Evolutionary conservation across 2,329 filamentous ascomycete species (phyloP).

Genomic region (Aspergillus clavatus): DNA sequence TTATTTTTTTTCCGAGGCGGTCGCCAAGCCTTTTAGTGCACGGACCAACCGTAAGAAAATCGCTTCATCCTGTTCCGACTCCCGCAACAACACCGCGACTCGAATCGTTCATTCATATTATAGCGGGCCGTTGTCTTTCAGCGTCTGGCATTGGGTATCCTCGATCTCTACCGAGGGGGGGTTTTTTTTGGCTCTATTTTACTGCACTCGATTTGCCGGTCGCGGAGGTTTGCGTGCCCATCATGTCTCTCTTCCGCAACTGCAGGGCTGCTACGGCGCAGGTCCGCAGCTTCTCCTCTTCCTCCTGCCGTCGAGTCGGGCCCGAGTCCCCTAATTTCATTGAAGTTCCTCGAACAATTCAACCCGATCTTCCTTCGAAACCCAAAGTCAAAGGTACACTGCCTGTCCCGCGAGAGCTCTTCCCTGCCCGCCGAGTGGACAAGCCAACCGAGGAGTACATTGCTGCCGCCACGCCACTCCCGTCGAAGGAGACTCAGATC

Average conservation of each 20-base stretch:
- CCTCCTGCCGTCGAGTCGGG: slow-evolving; percentile 33
- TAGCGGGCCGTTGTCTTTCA: slow-evolving; percentile 5
- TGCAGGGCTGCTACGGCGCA: slow-evolving; percentile 35
- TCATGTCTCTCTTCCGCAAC: slow-evolving; percentile 36
- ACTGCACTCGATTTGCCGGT: not conserved
- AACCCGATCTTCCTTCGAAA: slow-evolving; percentile 55
- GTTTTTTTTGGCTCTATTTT: no score
- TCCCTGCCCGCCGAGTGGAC: slow-evolving; percentile 55
- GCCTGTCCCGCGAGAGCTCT: slow-evolving; percentile 77
- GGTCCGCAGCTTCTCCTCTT: slow-evolving; percentile 37
- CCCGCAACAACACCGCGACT: slow-evolving; percentile 18
- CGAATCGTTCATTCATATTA: slow-evolving; percentile 16
- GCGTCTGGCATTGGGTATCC: slow-evolving; percentile 3
- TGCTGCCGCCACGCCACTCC: slow-evolving; percentile 53
- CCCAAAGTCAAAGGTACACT: slow-evolving; percentile 67
- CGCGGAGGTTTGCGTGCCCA: slow-evolving; percentile 4
- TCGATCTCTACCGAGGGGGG: no score
- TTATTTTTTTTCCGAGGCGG: slow-evolving; percentile 28
- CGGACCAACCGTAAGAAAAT: slow-evolving; percentile 36
- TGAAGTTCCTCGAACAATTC: slow-evolving; percentile 70
- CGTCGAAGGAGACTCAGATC: slow-evolving; percentile 35
- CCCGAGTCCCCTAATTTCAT: slow-evolving; percentile 88
- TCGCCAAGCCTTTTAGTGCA: slow-evolving; percentile 33
- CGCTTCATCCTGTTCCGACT: slow-evolving; percentile 31
- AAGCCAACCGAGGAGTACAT: slow-evolving; percentile 63